Base-by-base conservation (phyloP, 495 filamentous ascomycete genomes). In the Annulohypoxylon bovei region DNA sequence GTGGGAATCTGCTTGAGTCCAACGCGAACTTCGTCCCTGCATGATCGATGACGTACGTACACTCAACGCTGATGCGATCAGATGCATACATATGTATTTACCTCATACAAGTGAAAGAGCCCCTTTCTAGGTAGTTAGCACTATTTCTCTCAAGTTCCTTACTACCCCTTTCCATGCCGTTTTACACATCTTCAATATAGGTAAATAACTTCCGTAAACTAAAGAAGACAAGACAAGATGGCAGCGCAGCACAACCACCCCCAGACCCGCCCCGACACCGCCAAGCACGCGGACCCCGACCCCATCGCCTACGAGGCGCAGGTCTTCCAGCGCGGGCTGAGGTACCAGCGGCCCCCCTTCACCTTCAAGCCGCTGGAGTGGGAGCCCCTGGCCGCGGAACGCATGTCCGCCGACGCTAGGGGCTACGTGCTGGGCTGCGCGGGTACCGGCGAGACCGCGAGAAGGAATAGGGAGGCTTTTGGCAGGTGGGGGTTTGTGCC, bases 401-500 rank as follows among this genome's bases (percentile, higher is more conserved):
- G 64, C 57, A 67, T 83, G 30, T 73, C 78, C 1, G 76, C 79
- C 2, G 72, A 78, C 25, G 73, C 74, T n/a, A 73, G 67, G 46
- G 78, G 76, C 23, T 82, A 82, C 56, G 78, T 81, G 25, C 59
- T 70, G 25, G 79, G 79, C 18, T 76, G 72, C n/a, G 81, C 82
- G 4, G 82, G 83, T 0, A 72, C 65, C 1, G 58, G 78, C 22
- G 71, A 81, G 49, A 85, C 82, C 7, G 67, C 65, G 9, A 53
- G 63, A 14, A 79, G 77, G 68, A 85, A 85, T 62, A 73, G 73
- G 4, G 67, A 69, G 11, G 82, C 81, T 1, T 85, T 85, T 58
- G 46, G 40, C n/a, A 75, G 74, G 67, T 83, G 81, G 81, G 62
- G 59, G 0, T 78, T 84, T 22, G 44, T 82, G 0, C 80, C 81